Conservation (phyloP, 805 yeast species). For the Yarrowia sp. region DNA sequence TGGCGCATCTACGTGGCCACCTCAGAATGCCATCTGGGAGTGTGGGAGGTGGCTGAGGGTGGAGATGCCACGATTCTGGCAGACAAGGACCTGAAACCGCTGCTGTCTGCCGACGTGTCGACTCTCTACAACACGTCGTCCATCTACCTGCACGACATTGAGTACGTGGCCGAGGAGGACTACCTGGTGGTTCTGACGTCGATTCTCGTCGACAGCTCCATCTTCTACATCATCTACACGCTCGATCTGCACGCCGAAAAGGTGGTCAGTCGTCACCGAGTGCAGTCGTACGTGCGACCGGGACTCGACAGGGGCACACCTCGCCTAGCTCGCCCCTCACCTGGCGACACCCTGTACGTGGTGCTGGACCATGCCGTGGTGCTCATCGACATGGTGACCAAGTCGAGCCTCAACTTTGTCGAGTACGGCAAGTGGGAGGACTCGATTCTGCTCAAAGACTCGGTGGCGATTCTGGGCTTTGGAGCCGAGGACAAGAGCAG, state of each 20-base stretch:
- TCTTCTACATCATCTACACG: slow-evolving; percentile 60
- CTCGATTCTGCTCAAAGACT: slow-evolving; percentile 62
- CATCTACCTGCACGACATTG: slow-evolving; percentile 62
- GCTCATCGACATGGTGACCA: slow-evolving; percentile 65
- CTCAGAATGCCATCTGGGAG: slow-evolving; percentile 55
- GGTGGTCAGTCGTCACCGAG: slow-evolving; percentile 68
- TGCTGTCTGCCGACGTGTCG: slow-evolving; percentile 53
- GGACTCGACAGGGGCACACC: slow-evolving; percentile 52
- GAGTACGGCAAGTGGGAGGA: slow-evolving; percentile 77
- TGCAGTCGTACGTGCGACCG: slow-evolving; percentile 56
- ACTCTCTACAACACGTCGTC: slow-evolving; percentile 59
- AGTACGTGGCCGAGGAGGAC: slow-evolving; percentile 55
- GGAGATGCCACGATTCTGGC: slow-evolving; percentile 53
- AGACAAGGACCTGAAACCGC: slow-evolving; percentile 51
- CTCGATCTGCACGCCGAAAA: slow-evolving; percentile 56
- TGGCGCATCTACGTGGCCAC: slow-evolving; percentile 52
- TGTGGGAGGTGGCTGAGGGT: slow-evolving; percentile 59
- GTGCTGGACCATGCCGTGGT: slow-evolving; percentile 67
- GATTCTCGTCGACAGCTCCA: slow-evolving; percentile 50
- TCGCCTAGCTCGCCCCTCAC: slow-evolving; percentile 61
- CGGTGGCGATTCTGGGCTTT: slow-evolving; percentile 62
- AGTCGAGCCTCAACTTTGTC: slow-evolving; percentile 47
- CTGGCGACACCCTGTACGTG: slow-evolving; percentile 63
- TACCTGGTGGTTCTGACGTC: slow-evolving; percentile 60
- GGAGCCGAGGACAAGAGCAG: slow-evolving; percentile 57